Evolutionary conservation across 805 yeast species (phyloP).

Genomic region (Suhomyces canberraensis): DNA sequence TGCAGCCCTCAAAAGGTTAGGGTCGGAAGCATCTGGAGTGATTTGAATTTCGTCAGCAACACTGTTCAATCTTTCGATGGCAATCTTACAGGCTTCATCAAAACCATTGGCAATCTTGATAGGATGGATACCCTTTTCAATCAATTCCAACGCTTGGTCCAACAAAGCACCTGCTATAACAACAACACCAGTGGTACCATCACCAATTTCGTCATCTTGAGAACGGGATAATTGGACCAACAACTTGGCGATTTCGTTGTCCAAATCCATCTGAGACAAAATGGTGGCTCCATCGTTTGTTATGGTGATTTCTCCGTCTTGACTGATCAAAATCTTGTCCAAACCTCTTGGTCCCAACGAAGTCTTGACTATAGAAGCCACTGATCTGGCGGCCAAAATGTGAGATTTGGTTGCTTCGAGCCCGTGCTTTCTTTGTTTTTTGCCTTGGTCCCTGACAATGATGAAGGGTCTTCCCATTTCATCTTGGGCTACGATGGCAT

Average conservation of each 20-base stretch:
- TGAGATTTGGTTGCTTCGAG: constrained; percentile 64
- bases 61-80: constrained; percentile 69
- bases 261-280: constrained; percentile 90
- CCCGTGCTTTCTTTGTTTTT: constrained; percentile 66
- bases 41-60: constrained; percentile 67
- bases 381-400: constrained; percentile 91
- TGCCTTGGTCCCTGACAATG: constrained; percentile 82
- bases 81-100: constrained; percentile 94
- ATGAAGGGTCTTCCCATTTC: constrained; percentile 99
- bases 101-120: constrained; percentile 95
- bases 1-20: constrained; percentile 84
- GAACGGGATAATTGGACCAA: constrained; percentile 90
- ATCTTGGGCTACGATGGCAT: constrained; percentile 98
- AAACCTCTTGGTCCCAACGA: constrained; percentile 98
- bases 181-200: constrained; percentile 98
- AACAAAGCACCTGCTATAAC: constrained; percentile 91
- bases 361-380: constrained; percentile 86
- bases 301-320: constrained; percentile 96
- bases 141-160: constrained; percentile 90
- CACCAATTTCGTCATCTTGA: constrained; percentile 98
- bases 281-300: constrained; percentile 99
- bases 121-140: constrained; percentile 97
- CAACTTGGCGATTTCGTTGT: constrained; percentile 92
- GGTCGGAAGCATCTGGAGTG: constrained; percentile 43
- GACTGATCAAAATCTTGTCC: constrained; percentile 91